Percentiles rank a stretch among this genome's conserved stretches.
phyloP scores from a whole-genome alignment of 371 early-diverging fungal genomes.

The Quaeritorhiza haematococci region DNA sequence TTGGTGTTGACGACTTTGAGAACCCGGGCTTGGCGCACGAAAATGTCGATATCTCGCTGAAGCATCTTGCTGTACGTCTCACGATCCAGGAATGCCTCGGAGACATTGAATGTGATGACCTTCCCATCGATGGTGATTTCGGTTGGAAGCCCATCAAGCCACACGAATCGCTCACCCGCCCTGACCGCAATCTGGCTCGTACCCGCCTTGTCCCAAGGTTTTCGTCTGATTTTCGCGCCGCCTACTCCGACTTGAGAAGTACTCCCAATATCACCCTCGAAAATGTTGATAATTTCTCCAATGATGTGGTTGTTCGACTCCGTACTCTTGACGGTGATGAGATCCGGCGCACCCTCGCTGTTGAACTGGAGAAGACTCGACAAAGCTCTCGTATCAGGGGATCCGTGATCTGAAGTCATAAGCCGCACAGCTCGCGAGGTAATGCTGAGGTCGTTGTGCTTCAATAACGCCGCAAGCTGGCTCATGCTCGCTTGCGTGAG shows the following conservation, averaged over 20 bases:
- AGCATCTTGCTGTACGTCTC: constrained; percentile 4
- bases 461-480: not conserved
- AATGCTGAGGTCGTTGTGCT: not conserved
- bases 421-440: constrained; percentile 17
- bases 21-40: constrained; percentile 16
- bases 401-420: constrained; percentile 6
- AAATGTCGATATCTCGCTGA: constrained; percentile 6
- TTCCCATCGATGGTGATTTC: not conserved
- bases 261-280: not conserved
- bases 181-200: not conserved
- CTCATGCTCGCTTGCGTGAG: not conserved
- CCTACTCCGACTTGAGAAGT: not conserved
- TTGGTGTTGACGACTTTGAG: constrained; percentile 20
- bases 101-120: not conserved
- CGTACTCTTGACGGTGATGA: too few relatives aligned
- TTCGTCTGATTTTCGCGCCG: not conserved
- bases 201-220: constrained; percentile 12
- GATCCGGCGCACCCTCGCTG: not conserved
- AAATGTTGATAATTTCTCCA: not conserved
- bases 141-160: constrained; percentile 5
- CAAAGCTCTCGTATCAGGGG: constrained; percentile 21
- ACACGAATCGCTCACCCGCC: constrained; percentile 9
- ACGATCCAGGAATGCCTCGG: not conserved
- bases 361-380: constrained; percentile 20
- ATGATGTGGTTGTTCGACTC: not conserved